Evolutionary conservation across 331 rosid genomes (phyloP).

Genomic region (Malus hybrid): DNA sequence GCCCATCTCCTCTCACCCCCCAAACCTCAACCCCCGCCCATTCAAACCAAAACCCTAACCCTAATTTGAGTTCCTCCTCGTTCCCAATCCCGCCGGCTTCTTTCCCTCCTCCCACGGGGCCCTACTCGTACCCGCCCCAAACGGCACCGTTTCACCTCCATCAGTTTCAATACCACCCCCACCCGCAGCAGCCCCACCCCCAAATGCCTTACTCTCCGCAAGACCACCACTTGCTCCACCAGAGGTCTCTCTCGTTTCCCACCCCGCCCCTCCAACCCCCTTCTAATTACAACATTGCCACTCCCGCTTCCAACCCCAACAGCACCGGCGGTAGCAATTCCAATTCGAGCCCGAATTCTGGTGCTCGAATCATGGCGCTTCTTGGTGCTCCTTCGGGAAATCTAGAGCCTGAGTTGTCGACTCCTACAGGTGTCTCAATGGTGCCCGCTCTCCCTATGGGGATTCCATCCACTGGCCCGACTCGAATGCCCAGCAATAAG

Average conservation of each 20-base stretch:
- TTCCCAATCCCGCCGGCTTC: slow-evolving; percentile 57
- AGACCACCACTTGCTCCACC: slow-evolving; percentile 35
- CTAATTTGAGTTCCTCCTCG: slow-evolving; percentile 23
- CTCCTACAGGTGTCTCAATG: background rate
- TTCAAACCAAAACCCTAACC: slow-evolving; percentile 29
- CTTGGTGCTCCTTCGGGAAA: slow-evolving; percentile 37
- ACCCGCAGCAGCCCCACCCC: slow-evolving; percentile 20
- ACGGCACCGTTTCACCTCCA: slow-evolving; percentile 50
- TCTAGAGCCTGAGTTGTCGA: slow-evolving; percentile 30
- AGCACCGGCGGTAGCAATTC: slow-evolving; percentile 9
- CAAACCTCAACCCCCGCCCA: background rate
- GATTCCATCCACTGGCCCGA: slow-evolving; percentile 37
- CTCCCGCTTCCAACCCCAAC: slow-evolving; percentile 31
- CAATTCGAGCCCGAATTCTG: slow-evolving; percentile 54
- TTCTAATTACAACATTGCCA: slow-evolving; percentile 19
- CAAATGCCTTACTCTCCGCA: slow-evolving; percentile 24
- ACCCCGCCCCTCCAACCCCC: slow-evolving; percentile 73
- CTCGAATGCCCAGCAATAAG: slow-evolving; percentile 69
- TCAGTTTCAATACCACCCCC: slow-evolving; percentile 30
- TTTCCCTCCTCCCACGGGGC: slow-evolving; percentile 59
- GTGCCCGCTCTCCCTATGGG: slow-evolving; percentile 22
- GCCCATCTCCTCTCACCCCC: slow-evolving; percentile 13
- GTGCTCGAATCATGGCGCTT: slow-evolving; percentile 82
- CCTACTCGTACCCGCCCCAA: slow-evolving; percentile 53
- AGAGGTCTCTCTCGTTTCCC: slow-evolving; percentile 60